Base-by-base conservation (phyloP, 495 filamentous ascomycete species). In the Penicillium soppii region DNA sequence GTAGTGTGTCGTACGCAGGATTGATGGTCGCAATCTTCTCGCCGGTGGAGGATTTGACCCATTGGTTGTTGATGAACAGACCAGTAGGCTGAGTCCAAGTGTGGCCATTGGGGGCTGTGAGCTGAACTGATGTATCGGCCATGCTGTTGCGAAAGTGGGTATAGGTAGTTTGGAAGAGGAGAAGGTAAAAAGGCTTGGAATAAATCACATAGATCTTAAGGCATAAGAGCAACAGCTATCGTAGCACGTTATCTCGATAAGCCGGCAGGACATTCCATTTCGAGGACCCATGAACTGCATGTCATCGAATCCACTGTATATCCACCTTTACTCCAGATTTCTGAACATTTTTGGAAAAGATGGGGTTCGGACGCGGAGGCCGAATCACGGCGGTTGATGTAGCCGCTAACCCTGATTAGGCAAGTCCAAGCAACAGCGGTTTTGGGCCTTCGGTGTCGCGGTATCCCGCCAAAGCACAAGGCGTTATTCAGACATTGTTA, bases 11-110 rank as follows among this genome's bases (percentile, higher is more conserved):
- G 53, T 73, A 85, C 47, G 90, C 90, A 25, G 92, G 92, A 65
- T 91, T 92, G 62, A 94, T 87, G 26, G 79, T 82, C 6, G 81
- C 79, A 41, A 96, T 82, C 60, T 80, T 92, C 45, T 86, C 79
- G 19, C 82, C 87, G 32, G 82, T 80, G 57, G 77, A 84, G 37
- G 85, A 84, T 63, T 84, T 82, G 52, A 95, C 87, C 65, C 90
- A 97, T 67, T 95, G 86, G 57, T 95, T 96, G 72, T 95, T 92
- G 74, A 97, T 96, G 72, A 96, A 96, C 30, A 97, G 78, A 19
- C 92, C 92, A 15, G 81, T 77, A 1, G 85, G 87, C 65, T 91
- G 86, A 3, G 73, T 81, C 70, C 90, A 88, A 54, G 84, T 89
- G 58, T 69, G 79, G 61, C 92, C 92, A 72, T 97, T 97, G 7